Base-by-base conservation (phyloP, 768 basidiomycete genomes). In the Kwoniella dendrophila region DNA sequence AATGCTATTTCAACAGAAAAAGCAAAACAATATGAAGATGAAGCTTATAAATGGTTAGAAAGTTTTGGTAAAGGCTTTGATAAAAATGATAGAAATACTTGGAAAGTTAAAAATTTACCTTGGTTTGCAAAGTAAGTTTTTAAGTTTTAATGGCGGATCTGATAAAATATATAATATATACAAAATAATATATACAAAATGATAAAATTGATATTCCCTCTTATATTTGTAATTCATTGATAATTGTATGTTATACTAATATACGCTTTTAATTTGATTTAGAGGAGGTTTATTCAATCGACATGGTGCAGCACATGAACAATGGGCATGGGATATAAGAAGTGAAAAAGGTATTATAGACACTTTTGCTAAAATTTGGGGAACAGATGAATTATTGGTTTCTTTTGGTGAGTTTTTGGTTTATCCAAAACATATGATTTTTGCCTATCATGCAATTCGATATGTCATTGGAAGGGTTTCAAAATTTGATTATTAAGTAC, bases 291-390 rank as follows among this genome's bases (percentile, higher is more conserved):
- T 71, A 18, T 65, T 67, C 56, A 62, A 69, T 43, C 44, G 72
- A 20, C 54, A 72, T 59, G 75, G 61, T 18, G 66, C 66, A 16
- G 69, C 62, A 1, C 77, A 79, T 45, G 74, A 74, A 50, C 75
- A 79, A 40, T 69, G 71, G 38, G 70, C 53, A 1, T 78, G 77
- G 77, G 69, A 75, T 48, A 74, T 77, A 59, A 54, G 74, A 38
- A 27, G 62, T 14, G 77, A 78, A 60, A 67, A 69, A 18, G 75
- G 52, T 6, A 33, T 77, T 3, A 72, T 77, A 56, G 68, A 77
- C n/a, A 52, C 62, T 6, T 77, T 78, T 56, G 67, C 72, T 34
- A 72, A 76, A 50, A 72, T 79, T 56, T 79, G 78, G 78, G 72
- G 69, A 20, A 78, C 73, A 6, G 71, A 72, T 30, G 66, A 75